These are phyloP conservation scores for Arabidopsis lyrata DNA, from an alignment of 441 rosid species.

Conservation along the genomic window DNA sequence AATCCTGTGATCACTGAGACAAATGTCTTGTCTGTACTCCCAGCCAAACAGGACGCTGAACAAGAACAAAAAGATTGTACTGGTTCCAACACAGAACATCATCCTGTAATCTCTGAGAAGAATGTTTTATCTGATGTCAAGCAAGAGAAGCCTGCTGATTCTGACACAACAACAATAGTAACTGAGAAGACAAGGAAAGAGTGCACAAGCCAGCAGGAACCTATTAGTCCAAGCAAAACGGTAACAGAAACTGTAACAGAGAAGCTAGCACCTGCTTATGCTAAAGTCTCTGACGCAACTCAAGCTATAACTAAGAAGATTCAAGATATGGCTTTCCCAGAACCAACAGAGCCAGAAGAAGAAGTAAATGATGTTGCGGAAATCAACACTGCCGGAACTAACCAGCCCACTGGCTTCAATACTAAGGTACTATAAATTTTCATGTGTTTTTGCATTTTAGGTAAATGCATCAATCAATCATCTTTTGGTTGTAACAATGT, in stretches of 20 bases:
- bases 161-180: conserved; percentile 33
- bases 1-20: conserved; percentile 58
- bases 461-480: conserved; percentile 12
- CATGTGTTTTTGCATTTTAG: not conserved
- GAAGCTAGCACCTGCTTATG: conserved; percentile 61
- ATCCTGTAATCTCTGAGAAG: conserved; percentile 42
- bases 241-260: conserved; percentile 49
- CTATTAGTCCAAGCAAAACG: conserved; percentile 48
- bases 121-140: conserved; percentile 38
- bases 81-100: conserved; percentile 41
- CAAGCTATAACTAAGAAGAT: conserved; percentile 56
- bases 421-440: conserved; percentile 30
- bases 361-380: conserved; percentile 30
- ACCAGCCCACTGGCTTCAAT: conserved; percentile 31
- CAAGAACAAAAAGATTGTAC: conserved; percentile 38
- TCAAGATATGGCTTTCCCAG: conserved; percentile 53
- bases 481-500: conserved; percentile 3
- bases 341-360: conserved; percentile 32
- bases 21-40: conserved; percentile 53
- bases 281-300: conserved; percentile 57
- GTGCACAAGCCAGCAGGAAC: conserved; percentile 37
- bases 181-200: conserved; percentile 53
- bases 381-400: conserved; percentile 35
- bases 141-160: conserved; percentile 34
- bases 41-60: conserved; percentile 21